Evolutionary conservation across 768 basidiomycete species (phyloP).

Genomic region (Tremella yokohamensis): DNA sequence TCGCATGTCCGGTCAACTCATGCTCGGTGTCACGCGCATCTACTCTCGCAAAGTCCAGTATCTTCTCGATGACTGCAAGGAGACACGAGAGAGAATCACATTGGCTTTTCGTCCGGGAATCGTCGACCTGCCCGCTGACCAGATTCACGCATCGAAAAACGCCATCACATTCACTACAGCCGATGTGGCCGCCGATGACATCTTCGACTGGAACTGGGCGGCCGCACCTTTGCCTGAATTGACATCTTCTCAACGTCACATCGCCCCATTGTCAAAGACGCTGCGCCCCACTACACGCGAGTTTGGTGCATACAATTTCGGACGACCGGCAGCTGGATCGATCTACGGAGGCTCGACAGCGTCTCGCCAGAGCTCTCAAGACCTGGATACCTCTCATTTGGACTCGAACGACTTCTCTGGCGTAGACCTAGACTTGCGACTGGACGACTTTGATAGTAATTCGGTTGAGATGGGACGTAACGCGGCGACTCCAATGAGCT

Average conservation of each 20-base stretch:
- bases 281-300: slow-evolving; percentile 27
- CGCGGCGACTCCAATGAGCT: slow-evolving; percentile 17
- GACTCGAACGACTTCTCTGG: slow-evolving; percentile 45
- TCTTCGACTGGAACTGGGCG: slow-evolving; percentile 45
- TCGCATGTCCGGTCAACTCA: slow-evolving; percentile 89
- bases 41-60: slow-evolving; percentile 98
- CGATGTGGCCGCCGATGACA: slow-evolving; percentile 59
- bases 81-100: slow-evolving; percentile 89
- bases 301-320: slow-evolving; percentile 44
- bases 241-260: slow-evolving; percentile 50
- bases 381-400: slow-evolving; percentile 30
- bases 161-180: slow-evolving; percentile 74
- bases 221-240: slow-evolving; percentile 58
- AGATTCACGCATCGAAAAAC: slow-evolving; percentile 77
- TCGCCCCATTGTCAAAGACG: slow-evolving; percentile 15
- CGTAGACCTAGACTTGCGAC: slow-evolving; percentile 35
- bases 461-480: slow-evolving; percentile 30
- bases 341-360: slow-evolving; percentile 30
- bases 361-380: slow-evolving; percentile 28
- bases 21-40: slow-evolving; percentile 94
- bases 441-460: slow-evolving; percentile 20
- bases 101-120: slow-evolving; percentile 95
- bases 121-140: slow-evolving; percentile 94
- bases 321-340: slow-evolving; percentile 32
- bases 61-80: slow-evolving; percentile 94